These are phyloP conservation scores for Geotrichum aggregatum DNA, from an alignment of 1,139 yeast genomes.

Conservation along the genomic window DNA sequence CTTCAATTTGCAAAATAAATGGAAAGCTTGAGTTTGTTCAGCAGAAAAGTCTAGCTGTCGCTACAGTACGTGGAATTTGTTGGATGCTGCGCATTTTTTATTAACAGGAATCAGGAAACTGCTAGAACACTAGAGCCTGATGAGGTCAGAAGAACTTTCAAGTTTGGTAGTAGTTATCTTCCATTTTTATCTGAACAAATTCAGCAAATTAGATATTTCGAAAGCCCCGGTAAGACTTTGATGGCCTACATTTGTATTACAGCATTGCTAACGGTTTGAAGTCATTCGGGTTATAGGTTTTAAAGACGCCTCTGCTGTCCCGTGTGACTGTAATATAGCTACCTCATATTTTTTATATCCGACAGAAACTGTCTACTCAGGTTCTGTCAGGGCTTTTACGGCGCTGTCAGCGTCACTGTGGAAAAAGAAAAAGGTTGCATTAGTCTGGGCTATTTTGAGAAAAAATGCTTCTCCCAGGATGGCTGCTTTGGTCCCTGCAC, in stretches of 20 bases:
- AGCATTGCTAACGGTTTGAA: background rate
- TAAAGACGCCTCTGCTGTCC: conserved; percentile 40
- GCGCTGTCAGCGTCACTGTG: conserved; percentile 61
- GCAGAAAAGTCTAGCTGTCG: conserved; percentile 43
- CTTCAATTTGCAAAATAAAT: conserved; percentile 39
- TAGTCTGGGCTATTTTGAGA: conserved; percentile 68
- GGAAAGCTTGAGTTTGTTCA: conserved; percentile 43
- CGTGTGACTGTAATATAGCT: conserved; percentile 46
- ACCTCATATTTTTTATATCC: conserved; percentile 62
- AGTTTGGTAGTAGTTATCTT: conserved; percentile 47
- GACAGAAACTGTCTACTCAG: conserved; percentile 51
- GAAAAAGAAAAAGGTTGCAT: conserved; percentile 51
- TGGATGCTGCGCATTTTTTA: too few relatives aligned
- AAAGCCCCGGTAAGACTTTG: conserved; percentile 35
- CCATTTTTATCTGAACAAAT: conserved; percentile 42
- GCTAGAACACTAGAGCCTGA: conserved; percentile 44
- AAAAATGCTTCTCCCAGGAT: conserved; percentile 54
- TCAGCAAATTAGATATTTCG: conserved; percentile 38
- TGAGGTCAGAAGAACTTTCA: conserved; percentile 40
- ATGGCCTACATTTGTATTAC: background rate
- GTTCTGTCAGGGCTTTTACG: conserved; percentile 65
- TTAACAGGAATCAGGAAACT: conserved; percentile 31
- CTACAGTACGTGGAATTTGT: conserved; percentile 9
- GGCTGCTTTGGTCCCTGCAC: conserved; percentile 59
- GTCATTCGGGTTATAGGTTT: conserved; percentile 63